Base-by-base conservation (phyloP, 2,329 filamentous ascomycete species). In the Verruconis gallopava region DNA sequence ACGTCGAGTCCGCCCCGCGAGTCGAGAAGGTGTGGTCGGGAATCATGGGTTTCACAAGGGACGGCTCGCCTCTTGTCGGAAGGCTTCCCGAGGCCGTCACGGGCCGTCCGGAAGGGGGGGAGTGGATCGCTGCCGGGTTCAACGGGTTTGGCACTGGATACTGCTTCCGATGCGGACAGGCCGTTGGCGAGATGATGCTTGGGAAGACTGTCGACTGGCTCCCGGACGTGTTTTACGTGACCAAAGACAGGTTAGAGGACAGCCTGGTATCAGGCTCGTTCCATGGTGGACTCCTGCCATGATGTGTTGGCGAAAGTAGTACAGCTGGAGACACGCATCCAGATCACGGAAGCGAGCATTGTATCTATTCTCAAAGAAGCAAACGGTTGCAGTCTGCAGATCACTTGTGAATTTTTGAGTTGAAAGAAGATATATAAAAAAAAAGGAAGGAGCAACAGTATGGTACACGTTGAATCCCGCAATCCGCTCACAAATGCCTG, bases 11-110 rank as follows among this genome's bases (percentile, higher is more conserved):
- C 11, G 6, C 11, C 6, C 12, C 33, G 6, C 9, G 11, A 17
- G 13, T 19, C 33, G 9, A 14, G 18, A 36, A 17, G 33, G 15
- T 36, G 15, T 36, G 33, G 33, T 36, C 33, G 18, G 33, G 33
- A 19, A 36, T 36, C 17, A 36, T 36, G 33, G 33, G 33, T 9
- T 36, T 36, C 33, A 36, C 13, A 9, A 36, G 18, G 15, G 33
- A 36, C 33, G 33, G 33, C 11, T 11, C 17, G 11, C 33, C 33
- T 19, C 13, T 36, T 9, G 13, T 36, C 6, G 33, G 33, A 9
- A n/a, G 9, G 33, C 15, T 36, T 9, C 33, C 33, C 13, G 33
- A 6, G 15, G 6, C 17, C 13, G 33, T 36, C 12, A 36, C 33
- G 11, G 33, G 33, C 6, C 12, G 33, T 9, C 18, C 6, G 18